These are phyloP conservation scores for Talaromyces sp. DNA, from an alignment of 2,329 filamentous ascomycete genomes.

Conservation along the genomic window DNA sequence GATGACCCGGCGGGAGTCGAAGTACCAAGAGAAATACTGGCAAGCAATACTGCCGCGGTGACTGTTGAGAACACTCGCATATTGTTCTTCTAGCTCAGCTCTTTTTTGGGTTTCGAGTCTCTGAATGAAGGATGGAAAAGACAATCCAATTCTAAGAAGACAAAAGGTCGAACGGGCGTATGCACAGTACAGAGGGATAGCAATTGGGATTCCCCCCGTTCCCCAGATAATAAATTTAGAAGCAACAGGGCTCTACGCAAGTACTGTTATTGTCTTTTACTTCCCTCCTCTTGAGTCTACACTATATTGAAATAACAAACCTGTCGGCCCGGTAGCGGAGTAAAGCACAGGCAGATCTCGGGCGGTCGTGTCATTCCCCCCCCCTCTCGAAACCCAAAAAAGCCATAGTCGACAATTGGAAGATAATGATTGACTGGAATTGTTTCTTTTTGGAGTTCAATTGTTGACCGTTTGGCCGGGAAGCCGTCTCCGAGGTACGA, in stretches of 20 bases:
- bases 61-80: conserved; percentile 10
- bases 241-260: neutral
- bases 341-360: neutral
- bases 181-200: neutral
- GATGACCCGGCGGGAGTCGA: conserved; percentile 1
- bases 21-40: conserved; percentile 6
- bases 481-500: neutral
- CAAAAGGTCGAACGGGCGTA: neutral
- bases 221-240: neutral
- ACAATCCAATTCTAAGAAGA: neutral
- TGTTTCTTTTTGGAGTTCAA: neutral
- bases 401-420: neutral
- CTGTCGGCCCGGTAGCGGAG: neutral
- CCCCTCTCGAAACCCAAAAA: neutral
- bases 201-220: neutral
- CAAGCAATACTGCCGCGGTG: conserved; percentile 4
- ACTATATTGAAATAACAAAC: neutral
- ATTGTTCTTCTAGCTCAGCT: neutral
- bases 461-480: neutral
- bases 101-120: neutral
- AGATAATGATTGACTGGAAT: neutral
- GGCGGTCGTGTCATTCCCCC: no score
- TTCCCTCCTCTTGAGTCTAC: neutral
- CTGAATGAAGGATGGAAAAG: neutral
- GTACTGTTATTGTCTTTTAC: neutral